Conservation (phyloP, 768 basidiomycete genomes). For the Leccinellum albellum region DNA sequence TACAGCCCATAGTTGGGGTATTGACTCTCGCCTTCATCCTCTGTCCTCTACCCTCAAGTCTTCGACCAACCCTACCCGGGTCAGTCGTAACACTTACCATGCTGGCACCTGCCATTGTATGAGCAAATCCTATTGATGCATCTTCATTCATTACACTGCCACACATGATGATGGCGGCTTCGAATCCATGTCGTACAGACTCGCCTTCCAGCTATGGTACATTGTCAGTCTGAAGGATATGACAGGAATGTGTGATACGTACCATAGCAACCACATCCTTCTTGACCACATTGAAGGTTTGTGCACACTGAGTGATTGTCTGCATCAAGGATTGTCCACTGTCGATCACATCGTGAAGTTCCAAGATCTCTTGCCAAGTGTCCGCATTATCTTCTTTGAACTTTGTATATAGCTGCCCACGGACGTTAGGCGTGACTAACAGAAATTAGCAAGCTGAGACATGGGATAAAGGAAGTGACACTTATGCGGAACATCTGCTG, state of each 20-base stretch:
- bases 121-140: neutral
- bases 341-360: neutral
- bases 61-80: no score
- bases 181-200: slow-evolving; percentile 6
- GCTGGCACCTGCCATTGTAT: neutral
- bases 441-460: neutral
- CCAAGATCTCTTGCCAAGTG: slow-evolving; percentile 3
- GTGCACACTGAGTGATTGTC: neutral
- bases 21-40: no score
- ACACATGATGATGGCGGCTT: slow-evolving; percentile 8
- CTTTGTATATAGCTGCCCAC: neutral
- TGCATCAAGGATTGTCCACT: neutral
- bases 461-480: neutral
- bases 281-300: neutral
- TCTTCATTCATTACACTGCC: slow-evolving; percentile 9
- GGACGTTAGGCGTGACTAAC: neutral
- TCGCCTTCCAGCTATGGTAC: neutral
- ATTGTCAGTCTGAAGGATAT: neutral
- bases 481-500: neutral
- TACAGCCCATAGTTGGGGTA: no score
- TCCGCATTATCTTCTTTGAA: neutral
- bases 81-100: no score
- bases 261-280: neutral
- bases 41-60: no score
- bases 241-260: neutral